Conservation (phyloP, 75 land plant species). For the Pseudotsuga menziesii region DNA sequence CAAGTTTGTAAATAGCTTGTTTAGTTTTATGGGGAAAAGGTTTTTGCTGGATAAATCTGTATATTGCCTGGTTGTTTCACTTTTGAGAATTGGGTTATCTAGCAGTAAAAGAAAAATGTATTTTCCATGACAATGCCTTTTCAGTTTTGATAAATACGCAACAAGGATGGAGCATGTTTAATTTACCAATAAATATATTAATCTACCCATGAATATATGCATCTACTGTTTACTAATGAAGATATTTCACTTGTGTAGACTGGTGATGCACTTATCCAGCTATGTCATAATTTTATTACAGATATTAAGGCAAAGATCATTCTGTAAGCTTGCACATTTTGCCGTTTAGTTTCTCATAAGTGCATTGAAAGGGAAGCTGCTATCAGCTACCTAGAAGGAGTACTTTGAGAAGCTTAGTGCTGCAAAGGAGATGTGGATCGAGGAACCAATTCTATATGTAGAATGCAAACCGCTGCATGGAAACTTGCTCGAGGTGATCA, state of each 20-base stretch:
- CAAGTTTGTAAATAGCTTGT: too few species aligned
- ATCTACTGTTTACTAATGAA: too few species aligned
- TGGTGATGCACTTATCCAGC: constrained; percentile 88
- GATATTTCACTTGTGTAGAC: constrained; percentile 42
- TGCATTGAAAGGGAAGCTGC: constrained; percentile 82
- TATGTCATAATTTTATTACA: constrained; percentile 88
- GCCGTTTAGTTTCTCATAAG: constrained; percentile 81
- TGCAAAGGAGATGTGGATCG: constrained; percentile 53
- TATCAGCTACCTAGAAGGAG: constrained; percentile 70
- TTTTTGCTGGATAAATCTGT: too few species aligned
- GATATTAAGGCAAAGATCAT: constrained; percentile 97
- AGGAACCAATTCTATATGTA: constrained; percentile 87
- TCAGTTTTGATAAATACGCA: too few species aligned
- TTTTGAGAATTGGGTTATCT: too few species aligned
- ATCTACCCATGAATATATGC: too few species aligned
- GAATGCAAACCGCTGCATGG: constrained; percentile 84
- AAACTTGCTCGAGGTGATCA: constrained; percentile 77
- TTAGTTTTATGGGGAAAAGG: too few species aligned
- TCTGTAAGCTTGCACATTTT: constrained; percentile 91
- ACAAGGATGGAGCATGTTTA: too few species aligned
- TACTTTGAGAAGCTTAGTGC: constrained; percentile 76
- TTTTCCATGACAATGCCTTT: too few species aligned
- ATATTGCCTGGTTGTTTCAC: too few species aligned
- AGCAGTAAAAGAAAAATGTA: too few species aligned
- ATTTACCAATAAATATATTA: too few species aligned